Evolutionary conservation across 768 basidiomycete species (phyloP), one percentile per base, ranked within the genome.

Genomic region (Termitomyces sp.): DNA sequence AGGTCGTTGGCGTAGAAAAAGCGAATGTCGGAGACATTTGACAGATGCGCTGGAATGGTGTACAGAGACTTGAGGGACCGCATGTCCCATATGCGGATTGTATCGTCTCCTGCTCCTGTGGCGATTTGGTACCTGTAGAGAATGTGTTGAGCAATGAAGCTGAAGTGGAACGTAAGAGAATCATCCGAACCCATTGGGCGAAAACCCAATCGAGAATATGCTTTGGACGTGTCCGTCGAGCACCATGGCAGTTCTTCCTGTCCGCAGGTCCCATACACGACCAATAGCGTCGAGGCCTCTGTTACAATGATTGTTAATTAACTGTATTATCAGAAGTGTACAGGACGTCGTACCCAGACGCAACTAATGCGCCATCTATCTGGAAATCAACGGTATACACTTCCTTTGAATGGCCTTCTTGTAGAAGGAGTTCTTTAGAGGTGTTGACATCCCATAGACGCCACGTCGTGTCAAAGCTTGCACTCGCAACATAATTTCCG

Each of bases 51-150:
- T 2, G 96, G 95, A 64, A 98, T 97, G 42, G 93, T 98, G 72
- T 97, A 94, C 12, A 95, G 75, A n/a, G 93, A 87, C 64, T 89
- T 93, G 33, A 97, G 81, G 16, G 91, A 89, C 39, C 97, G 88
- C 77, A 98, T 86, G 74, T 99, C 97, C 97, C 97, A 99, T 79
- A 98, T 93, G 48, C 95, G 89, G 67, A 99, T 90, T 0, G 97
- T 97, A 69, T 98, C 97, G 72, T 99, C 97, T 45, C 92, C 94
- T 4, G 95, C 88, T 37, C 96, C 97, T 0, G 97, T 97, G 32
- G 95, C 97, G 49, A 99, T 88, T 81, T 98, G 96, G 68, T 97
- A 95, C 60, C 95, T 98, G 67, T 43, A 62, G 45, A 50, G 47
- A 61, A 49, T 47, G 48, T 45, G 56, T 45, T 64, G 55, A 62